phyloP scores from a whole-genome alignment of 1,139 yeast genomes.

The Debaryomycetaceae sp. region DNA sequence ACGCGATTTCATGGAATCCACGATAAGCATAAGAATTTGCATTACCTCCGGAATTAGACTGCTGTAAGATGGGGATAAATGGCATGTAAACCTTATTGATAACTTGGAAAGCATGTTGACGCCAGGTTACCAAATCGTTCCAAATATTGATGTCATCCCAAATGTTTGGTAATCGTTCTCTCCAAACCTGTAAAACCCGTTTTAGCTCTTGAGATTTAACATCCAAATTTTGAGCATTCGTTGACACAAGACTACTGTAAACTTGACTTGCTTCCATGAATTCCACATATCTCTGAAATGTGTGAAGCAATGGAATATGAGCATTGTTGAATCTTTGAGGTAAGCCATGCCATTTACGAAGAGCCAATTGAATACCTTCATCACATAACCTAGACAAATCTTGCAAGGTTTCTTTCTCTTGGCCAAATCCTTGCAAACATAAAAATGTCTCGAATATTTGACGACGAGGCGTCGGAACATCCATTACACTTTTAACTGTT shows the following conservation, averaged over 20 bases:
- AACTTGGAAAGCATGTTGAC: constrained; percentile 98
- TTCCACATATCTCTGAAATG: constrained; percentile 96
- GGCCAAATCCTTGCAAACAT: constrained; percentile 90
- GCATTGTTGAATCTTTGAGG: constrained; percentile 80
- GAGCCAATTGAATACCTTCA: constrained; percentile 91
- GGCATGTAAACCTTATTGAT: constrained; percentile 94
- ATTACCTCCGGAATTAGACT: constrained; percentile 65
- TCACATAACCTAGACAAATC: constrained; percentile 87
- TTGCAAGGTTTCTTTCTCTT: constrained; percentile 75
- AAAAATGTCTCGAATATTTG: constrained; percentile 94
- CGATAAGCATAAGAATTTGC: constrained; percentile 92
- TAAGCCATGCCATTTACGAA: constrained; percentile 90
- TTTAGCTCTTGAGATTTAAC: constrained; percentile 89
- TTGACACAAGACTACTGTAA: constrained; percentile 81
- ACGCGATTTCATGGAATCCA: constrained; percentile 98
- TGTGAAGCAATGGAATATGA: constrained; percentile 85
- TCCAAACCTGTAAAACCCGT: constrained; percentile 94
- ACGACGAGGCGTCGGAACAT: constrained; percentile 96
- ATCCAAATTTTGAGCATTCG: constrained; percentile 90
- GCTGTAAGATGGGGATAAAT: constrained; percentile 81
- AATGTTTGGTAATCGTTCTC: constrained; percentile 90
- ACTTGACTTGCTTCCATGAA: constrained; percentile 97
- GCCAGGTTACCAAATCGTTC: constrained; percentile 98
- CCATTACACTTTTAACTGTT: constrained; percentile 94
- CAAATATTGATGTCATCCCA: constrained; percentile 98